These are phyloP conservation scores for Tylopilus felleus DNA, from an alignment of 768 basidiomycete genomes.

Conservation along the genomic window DNA sequence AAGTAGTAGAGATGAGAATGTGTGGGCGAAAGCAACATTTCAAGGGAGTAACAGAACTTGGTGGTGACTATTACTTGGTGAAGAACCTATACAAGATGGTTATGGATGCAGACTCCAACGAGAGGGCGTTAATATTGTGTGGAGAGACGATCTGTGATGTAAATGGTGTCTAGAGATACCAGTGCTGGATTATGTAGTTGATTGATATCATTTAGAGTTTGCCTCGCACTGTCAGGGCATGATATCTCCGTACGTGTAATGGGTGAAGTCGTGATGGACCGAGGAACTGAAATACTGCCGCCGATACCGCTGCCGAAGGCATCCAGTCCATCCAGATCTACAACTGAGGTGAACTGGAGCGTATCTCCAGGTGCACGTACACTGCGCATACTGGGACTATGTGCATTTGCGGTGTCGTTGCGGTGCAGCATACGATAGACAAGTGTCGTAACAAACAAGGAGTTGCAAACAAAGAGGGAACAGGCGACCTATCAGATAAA, in stretches of 20 bases:
- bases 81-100: neutral
- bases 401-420: neutral
- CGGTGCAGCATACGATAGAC: neutral
- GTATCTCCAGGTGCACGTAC: neutral
- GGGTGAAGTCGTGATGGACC: neutral
- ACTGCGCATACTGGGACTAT: neutral
- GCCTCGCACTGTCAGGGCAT: neutral
- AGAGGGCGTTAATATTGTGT: neutral
- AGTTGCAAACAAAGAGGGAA: neutral
- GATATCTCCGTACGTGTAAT: neutral
- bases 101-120: neutral
- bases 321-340: neutral
- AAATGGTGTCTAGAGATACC: neutral
- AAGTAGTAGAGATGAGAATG: neutral
- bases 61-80: neutral
- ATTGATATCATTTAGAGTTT: neutral
- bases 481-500: neutral
- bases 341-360: neutral
- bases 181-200: neutral
- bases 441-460: neutral
- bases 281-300: neutral
- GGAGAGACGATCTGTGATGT: neutral
- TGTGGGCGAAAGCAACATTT: neutral
- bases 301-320: neutral
- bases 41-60: neutral